A percentile compares a stretch with the other conserved stretches of the same genome.
These are phyloP conservation scores for Botrytis fabae DNA, from an alignment of 2,329 filamentous ascomycete species.

Conservation along the genomic window DNA sequence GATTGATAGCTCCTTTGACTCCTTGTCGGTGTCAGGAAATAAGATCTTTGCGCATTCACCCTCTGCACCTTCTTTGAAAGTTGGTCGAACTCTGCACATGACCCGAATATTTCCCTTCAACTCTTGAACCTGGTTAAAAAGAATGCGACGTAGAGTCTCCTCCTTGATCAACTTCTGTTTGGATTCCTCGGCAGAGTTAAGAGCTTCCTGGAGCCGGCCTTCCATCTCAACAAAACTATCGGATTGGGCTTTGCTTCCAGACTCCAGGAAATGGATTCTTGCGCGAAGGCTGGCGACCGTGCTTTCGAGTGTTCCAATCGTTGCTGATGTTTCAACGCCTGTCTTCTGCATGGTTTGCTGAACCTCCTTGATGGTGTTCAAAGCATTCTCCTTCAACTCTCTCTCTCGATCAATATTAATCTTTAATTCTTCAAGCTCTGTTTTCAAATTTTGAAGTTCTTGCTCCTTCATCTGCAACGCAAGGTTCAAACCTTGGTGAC, in stretches of 20 bases:
- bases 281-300: slow-evolving; percentile 74
- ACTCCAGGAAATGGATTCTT: slow-evolving; percentile 86
- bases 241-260: slow-evolving; percentile 84
- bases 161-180: slow-evolving; percentile 85
- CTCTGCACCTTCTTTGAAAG: slow-evolving; percentile 56
- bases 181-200: slow-evolving; percentile 66
- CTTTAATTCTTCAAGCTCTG: slow-evolving; percentile 49
- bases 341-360: slow-evolving; percentile 44
- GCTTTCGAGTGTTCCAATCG: slow-evolving; percentile 68
- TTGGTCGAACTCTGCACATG: slow-evolving; percentile 91
- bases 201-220: slow-evolving; percentile 73
- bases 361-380: slow-evolving; percentile 52
- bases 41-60: slow-evolving; percentile 70
- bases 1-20: slow-evolving; percentile 83
- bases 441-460: slow-evolving; percentile 52
- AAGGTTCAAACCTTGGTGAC: slow-evolving; percentile 43
- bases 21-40: slow-evolving; percentile 77
- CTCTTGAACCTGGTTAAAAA: slow-evolving; percentile 98
- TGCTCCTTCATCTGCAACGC: slow-evolving; percentile 49
- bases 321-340: slow-evolving; percentile 59
- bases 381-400: slow-evolving; percentile 43
- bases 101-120: slow-evolving; percentile 98
- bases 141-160: slow-evolving; percentile 82
- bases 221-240: slow-evolving; percentile 82
- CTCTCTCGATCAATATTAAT: slow-evolving; percentile 63